Evolutionary conservation across 1,284 basidiomycete species (phyloP), one percentile per base, ranked within the genome.

Genomic region (Sporisorium exsertum): DNA sequence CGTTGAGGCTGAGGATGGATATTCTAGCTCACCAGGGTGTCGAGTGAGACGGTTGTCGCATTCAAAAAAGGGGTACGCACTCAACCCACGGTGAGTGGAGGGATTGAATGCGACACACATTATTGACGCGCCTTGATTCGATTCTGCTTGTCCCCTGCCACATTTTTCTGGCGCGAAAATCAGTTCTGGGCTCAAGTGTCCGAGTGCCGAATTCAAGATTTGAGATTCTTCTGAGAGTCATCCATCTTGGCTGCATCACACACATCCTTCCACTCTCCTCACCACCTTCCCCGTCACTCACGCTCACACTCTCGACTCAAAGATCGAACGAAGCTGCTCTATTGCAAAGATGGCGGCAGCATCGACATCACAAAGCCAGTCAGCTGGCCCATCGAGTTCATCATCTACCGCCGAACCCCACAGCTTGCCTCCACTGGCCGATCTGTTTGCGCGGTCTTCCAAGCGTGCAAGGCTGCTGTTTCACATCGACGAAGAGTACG

Each of bases 401-500:
- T 35, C 58, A 24, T 46, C 60, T 3, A 35, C 12, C 15, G 33
- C 33, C 24, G 59, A 72, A 15, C 56, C 66, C 24, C 33, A 55
- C 10, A 53, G 32, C 40, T 26, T 75, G 49, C 72, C 72, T 58
- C 67, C 72, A 52, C 67, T 75, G 20, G 60, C 67, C n/a, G 73
- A 76, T 35, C 55, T 76, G 20, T 62, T 76, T 35, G 68, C 67
- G 15, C 68, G 73, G 10, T 76, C 73, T 8, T 71, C 73, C 2
- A 76, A 76, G 37, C 60, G 73, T 27, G 68, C 73, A 20, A 65
- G 68, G 33, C 52, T 76, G 5, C 68, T 76, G 13, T 76, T 71
- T 32, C 64, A 58, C 52, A 64, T 71, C 55, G 73, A 76, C 27
- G 59, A 61, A 46, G 68, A 68, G 4, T 68, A 71, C 51, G 64